A percentile compares a stretch with the other conserved stretches of the same genome.
phyloP scores from a whole-genome alignment of 345 rosid genomes.

The Eucalyptus coolabah region DNA sequence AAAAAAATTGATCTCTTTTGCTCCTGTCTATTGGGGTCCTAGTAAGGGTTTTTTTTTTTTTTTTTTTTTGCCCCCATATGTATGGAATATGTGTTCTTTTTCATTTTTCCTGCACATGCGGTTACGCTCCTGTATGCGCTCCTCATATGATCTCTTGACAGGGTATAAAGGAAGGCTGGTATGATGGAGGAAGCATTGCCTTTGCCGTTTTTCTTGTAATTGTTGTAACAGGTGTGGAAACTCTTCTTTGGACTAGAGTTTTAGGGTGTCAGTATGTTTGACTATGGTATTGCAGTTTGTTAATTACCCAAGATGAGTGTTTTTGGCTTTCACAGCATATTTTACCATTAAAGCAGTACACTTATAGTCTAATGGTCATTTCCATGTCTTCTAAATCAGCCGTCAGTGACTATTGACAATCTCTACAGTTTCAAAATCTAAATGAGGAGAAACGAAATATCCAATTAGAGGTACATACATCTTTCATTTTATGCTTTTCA shows the following conservation, averaged over 20 bases:
- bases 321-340: not conserved
- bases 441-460: slow-evolving; percentile 91
- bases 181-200: slow-evolving; percentile 96
- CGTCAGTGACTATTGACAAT: slow-evolving; percentile 94
- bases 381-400: slow-evolving; percentile 26
- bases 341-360: not conserved
- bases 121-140: not conserved
- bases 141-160: slow-evolving; percentile 2
- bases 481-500: not conserved
- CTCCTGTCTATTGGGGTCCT: not conserved
- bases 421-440: slow-evolving; percentile 95
- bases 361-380: not conserved
- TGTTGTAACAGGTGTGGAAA: slow-evolving; percentile 68
- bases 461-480: slow-evolving; percentile 70
- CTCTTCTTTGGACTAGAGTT: not conserved
- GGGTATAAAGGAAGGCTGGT: slow-evolving; percentile 96
- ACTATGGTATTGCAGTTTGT: not conserved
- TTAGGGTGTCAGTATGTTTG: not conserved
- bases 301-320: not conserved
- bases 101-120: not conserved
- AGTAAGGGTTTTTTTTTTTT: not conserved
- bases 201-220: slow-evolving; percentile 95
- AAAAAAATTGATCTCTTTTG: not conserved
- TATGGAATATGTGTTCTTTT: not conserved
- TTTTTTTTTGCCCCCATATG: not conserved